Evolutionary conservation across 2,329 filamentous ascomycete genomes (phyloP).

Genomic region (Fonsecaea monophora): DNA sequence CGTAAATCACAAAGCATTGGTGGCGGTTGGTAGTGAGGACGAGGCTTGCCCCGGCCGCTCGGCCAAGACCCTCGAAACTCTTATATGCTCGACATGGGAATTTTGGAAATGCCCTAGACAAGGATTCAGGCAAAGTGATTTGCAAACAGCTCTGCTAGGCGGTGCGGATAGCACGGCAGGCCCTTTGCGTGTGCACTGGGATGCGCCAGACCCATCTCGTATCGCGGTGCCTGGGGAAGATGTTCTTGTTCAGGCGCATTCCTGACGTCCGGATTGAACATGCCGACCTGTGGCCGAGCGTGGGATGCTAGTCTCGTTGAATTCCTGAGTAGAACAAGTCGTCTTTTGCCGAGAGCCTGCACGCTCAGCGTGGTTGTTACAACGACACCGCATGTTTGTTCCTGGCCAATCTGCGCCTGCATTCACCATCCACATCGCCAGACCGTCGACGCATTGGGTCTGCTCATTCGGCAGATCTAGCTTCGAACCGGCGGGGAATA

Average conservation of each 20-base stretch:
- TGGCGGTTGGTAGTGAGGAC: not conserved
- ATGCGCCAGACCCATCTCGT: not conserved
- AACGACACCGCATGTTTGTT: not conserved
- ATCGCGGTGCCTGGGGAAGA: not conserved
- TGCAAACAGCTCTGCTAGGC: not conserved
- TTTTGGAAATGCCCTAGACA: not conserved
- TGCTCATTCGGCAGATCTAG: constrained; percentile 2
- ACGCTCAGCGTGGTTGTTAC: not conserved
- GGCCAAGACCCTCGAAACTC: not conserved
- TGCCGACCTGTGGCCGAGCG: not conserved
- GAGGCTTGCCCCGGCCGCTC: not conserved
- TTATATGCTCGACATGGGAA: not conserved
- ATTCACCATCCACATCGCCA: not conserved
- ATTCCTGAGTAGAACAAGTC: not conserved
- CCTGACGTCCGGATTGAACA: not conserved
- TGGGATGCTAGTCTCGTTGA: not conserved
- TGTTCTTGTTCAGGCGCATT: not conserved
- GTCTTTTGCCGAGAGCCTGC: not conserved
- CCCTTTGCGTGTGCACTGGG: not conserved
- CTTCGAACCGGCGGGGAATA: constrained; percentile 2
- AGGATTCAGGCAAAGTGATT: not conserved
- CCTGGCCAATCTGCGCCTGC: not conserved
- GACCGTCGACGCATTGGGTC: not conserved
- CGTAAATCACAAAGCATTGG: not conserved
- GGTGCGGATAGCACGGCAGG: not conserved